phyloP scores from a whole-genome alignment of 2,329 filamentous ascomycete species.

The Talaromyces islandicus region DNA sequence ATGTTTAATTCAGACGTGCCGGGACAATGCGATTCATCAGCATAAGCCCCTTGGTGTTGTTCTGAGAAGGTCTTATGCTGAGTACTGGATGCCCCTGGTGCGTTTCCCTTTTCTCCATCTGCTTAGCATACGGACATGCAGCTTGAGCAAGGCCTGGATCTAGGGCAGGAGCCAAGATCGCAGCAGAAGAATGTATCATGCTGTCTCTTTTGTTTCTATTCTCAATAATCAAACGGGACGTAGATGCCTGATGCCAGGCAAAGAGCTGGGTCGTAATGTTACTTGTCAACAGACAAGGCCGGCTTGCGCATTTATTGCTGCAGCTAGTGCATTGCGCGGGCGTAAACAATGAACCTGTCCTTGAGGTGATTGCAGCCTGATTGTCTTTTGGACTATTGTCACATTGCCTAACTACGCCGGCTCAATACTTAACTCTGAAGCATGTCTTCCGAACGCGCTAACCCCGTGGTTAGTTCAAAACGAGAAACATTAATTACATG shows the following conservation, averaged over 20 bases:
- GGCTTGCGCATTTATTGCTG: neutral
- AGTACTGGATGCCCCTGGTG: neutral
- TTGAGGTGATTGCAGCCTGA: neutral
- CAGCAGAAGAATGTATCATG: neutral
- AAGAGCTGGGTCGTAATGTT: neutral
- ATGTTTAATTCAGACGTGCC: conserved; percentile 7
- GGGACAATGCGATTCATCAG: conserved; percentile 11
- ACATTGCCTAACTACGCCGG: neutral
- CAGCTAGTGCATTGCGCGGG: neutral
- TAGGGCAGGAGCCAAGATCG: neutral
- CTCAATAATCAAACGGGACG: neutral
- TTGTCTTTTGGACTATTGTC: neutral
- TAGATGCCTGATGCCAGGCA: neutral
- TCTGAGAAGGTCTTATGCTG: neutral
- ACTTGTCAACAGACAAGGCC: neutral
- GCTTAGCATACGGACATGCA: neutral
- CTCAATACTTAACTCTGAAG: neutral
- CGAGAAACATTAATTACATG: neutral
- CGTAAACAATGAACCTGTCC: neutral
- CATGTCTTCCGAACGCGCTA: neutral
- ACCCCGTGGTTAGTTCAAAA: neutral
- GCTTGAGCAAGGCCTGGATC: neutral
- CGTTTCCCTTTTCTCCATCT: neutral
- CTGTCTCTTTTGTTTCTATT: neutral
- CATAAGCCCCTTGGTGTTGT: conserved; percentile 1